A percentile compares a stretch with the other conserved stretches of the same genome.
Conservation (phyloP, 345 rosid species). For the Populus davidiana region DNA sequence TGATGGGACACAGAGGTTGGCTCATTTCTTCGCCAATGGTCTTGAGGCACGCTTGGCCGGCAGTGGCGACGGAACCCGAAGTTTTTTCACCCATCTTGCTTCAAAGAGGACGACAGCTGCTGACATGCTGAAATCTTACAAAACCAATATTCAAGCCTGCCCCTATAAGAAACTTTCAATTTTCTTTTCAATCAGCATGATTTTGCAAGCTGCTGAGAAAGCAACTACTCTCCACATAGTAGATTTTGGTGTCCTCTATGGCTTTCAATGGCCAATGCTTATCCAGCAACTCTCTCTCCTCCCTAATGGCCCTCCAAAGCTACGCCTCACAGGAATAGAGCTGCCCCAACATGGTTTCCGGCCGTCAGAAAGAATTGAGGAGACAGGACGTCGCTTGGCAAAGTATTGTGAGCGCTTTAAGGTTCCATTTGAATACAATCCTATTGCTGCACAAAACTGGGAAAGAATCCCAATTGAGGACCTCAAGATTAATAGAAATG, state of each 20-base stretch:
- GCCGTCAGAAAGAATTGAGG: slow-evolving; percentile 82
- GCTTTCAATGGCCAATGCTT: slow-evolving; percentile 92
- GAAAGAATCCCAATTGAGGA: slow-evolving; percentile 64
- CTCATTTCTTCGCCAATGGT: slow-evolving; percentile 76
- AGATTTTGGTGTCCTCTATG: slow-evolving; percentile 90
- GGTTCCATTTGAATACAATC: slow-evolving; percentile 80
- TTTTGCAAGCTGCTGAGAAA: slow-evolving; percentile 40
- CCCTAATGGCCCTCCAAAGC: slow-evolving; percentile 61
- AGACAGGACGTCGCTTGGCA: slow-evolving; percentile 78
- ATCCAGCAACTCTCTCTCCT: slow-evolving; percentile 54
- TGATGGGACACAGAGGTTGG: slow-evolving; percentile 81
- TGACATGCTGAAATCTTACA: slow-evolving; percentile 73
- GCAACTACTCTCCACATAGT: slow-evolving; percentile 67
- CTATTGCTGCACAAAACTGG: slow-evolving; percentile 80
- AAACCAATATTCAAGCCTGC: slow-evolving; percentile 61
- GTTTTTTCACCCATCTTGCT: slow-evolving; percentile 49
- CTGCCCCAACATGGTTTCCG: slow-evolving; percentile 93
- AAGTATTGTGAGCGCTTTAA: slow-evolving; percentile 74
- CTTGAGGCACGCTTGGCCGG: slow-evolving; percentile 79
- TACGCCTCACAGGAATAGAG: slow-evolving; percentile 89
- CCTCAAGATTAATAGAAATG: slow-evolving; percentile 57
- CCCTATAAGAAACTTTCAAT: slow-evolving; percentile 82
- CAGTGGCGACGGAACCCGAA: slow-evolving; percentile 52
- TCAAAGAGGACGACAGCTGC: slow-evolving; percentile 69
- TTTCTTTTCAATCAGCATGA: slow-evolving; percentile 52